Percentiles rank a stretch among this genome's conserved stretches.
These are phyloP conservation scores for Coriaria nepalensis DNA, from an alignment of 306 rosid species.

Conservation along the genomic window DNA sequence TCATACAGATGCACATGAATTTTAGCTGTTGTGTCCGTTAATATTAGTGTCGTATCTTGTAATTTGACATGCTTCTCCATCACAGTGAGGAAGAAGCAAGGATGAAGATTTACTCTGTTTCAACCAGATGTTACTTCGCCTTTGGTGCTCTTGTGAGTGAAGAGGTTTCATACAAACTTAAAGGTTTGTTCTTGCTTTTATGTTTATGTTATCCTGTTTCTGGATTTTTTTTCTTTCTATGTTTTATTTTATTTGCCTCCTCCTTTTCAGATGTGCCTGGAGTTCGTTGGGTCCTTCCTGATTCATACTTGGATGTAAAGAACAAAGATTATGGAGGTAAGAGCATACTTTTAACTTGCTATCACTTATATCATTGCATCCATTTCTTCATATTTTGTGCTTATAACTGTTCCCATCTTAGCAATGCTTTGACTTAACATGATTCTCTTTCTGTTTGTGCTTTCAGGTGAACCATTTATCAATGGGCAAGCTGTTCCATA, in stretches of 20 bases:
- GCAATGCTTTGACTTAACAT: not conserved
- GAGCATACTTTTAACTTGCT: not conserved
- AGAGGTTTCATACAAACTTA: slow-evolving; percentile 41
- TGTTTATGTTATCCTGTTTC: not conserved
- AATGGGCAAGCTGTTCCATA: slow-evolving; percentile 86
- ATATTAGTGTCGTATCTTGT: not conserved
- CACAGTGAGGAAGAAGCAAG: slow-evolving; percentile 83
- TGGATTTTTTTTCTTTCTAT: not conserved
- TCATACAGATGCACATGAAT: no score
- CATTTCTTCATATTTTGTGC: no score
- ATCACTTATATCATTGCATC: no score
- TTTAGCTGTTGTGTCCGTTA: no score
- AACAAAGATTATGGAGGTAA: slow-evolving; percentile 94
- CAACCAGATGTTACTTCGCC: slow-evolving; percentile 76
- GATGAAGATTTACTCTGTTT: slow-evolving; percentile 90
- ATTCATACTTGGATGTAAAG: slow-evolving; percentile 86
- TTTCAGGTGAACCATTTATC: slow-evolving; percentile 86
- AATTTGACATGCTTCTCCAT: slow-evolving; percentile 4
- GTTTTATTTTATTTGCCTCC: not conserved
- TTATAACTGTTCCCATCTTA: not conserved
- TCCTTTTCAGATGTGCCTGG: slow-evolving; percentile 47
- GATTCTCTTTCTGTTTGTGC: slow-evolving; percentile 6
- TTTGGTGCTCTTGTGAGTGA: slow-evolving; percentile 87
- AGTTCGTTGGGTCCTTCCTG: slow-evolving; percentile 98
- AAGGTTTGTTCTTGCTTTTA: not conserved